Conservation (phyloP, 2,329 filamentous ascomycete genomes). For the Botrytis cinerea region DNA sequence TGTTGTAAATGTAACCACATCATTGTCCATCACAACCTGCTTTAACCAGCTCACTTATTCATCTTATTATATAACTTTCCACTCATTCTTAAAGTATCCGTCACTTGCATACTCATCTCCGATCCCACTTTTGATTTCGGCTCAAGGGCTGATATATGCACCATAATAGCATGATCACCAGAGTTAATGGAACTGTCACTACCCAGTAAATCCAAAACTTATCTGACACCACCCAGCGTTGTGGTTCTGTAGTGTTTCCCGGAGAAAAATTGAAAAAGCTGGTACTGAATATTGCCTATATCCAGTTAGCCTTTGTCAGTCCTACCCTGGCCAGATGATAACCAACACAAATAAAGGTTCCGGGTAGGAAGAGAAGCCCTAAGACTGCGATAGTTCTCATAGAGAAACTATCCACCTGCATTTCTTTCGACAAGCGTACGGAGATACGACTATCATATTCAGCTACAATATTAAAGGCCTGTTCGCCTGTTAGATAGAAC, state of each 20-base stretch:
- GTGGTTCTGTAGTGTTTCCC: not conserved
- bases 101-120: not conserved
- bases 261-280: slow-evolving; percentile 18
- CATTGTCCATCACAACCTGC: not conserved
- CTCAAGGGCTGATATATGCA: not conserved
- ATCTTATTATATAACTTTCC: not conserved
- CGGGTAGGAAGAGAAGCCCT: slow-evolving; percentile 30
- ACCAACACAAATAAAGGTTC: slow-evolving; percentile 30
- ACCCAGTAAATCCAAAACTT: slow-evolving; percentile 21
- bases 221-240: slow-evolving; percentile 13
- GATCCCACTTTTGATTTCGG: slow-evolving; percentile 3
- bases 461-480: slow-evolving; percentile 12
- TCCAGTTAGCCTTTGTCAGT: not conserved
- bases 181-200: slow-evolving; percentile 14
- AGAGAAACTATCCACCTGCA: slow-evolving; percentile 26
- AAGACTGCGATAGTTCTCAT: slow-evolving; percentile 31
- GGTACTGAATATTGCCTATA: slow-evolving; percentile 19
- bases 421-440: slow-evolving; percentile 4
- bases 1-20: not conserved
- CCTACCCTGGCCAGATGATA: not conserved
- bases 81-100: not conserved
- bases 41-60: not conserved
- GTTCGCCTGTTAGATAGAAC: not conserved
- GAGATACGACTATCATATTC: slow-evolving; percentile 19
- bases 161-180: slow-evolving; percentile 1